phyloP scores from a whole-genome alignment of 2,329 filamentous ascomycete genomes.

The Hymenoscyphus infarciens region DNA sequence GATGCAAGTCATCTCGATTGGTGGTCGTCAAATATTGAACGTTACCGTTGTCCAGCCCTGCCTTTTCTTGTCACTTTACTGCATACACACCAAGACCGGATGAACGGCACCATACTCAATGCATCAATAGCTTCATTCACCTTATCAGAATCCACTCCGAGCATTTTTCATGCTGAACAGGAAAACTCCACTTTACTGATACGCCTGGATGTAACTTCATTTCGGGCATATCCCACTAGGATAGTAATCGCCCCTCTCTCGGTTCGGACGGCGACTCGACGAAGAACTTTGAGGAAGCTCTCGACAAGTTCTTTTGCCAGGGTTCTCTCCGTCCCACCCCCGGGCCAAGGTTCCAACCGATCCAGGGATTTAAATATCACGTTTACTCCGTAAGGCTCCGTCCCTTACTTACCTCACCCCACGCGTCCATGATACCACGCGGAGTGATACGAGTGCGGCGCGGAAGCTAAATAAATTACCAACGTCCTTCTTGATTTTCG shows the following conservation, averaged over 20 bases:
- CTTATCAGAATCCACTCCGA: slow-evolving; percentile 1
- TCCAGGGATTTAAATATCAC: slow-evolving; percentile 5
- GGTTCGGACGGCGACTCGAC: neutral
- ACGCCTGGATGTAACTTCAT: neutral
- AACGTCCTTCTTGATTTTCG: neutral
- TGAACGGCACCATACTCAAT: neutral
- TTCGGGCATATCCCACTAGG: neutral
- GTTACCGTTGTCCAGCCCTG: neutral
- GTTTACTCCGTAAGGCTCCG: slow-evolving; percentile 8
- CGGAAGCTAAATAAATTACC: neutral
- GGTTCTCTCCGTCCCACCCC: neutral
- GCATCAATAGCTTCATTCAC: neutral
- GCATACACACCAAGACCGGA: neutral
- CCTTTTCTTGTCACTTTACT: neutral
- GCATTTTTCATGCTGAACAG: neutral
- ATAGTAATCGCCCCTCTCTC: neutral
- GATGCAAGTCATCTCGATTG: slow-evolving; percentile 2
- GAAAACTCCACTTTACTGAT: neutral
- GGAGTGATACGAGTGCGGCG: neutral
- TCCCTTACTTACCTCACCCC: neutral
- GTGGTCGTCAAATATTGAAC: neutral
- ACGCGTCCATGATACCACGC: neutral
- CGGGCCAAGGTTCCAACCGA: neutral
- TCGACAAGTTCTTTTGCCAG: neutral
- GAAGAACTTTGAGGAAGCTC: neutral